These are phyloP conservation scores for Plasmodium ovale DNA, from an alignment of 169 alveolate genomes.

Conservation along the genomic window DNA sequence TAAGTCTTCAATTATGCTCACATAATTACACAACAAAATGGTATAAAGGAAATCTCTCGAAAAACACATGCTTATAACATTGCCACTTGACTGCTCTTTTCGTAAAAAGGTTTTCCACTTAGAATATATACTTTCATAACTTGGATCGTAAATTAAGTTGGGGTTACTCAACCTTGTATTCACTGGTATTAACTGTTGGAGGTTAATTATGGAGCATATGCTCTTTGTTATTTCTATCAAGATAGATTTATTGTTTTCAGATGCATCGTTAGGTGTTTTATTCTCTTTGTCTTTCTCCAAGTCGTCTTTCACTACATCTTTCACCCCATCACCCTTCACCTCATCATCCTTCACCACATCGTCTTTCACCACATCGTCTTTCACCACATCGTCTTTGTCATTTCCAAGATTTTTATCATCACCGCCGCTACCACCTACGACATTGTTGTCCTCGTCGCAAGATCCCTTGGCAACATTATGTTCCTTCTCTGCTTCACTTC, in stretches of 20 bases:
- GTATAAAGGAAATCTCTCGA: constrained; percentile 58
- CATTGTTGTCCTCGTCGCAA: too few relatives aligned
- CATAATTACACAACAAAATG: constrained; percentile 57
- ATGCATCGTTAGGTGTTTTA: not conserved
- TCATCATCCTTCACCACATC: not conserved
- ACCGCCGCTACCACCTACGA: too few relatives aligned
- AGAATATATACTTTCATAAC: constrained; percentile 46
- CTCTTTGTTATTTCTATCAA: constrained; percentile 53
- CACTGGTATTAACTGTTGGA: constrained; percentile 42
- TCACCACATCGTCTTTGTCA: not conserved
- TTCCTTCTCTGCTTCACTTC: not conserved
- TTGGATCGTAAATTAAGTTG: constrained; percentile 41
- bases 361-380: not conserved
- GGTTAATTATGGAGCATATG: constrained; percentile 57
- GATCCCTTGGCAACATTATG: too few relatives aligned
- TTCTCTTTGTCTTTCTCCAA: not conserved
- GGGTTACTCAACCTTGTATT: constrained; percentile 32
- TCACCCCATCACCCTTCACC: not conserved
- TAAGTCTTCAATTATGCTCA: constrained; percentile 58
- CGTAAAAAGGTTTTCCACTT: constrained; percentile 68
- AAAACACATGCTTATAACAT: constrained; percentile 53
- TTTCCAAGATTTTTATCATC: too few relatives aligned
- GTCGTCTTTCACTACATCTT: not conserved
- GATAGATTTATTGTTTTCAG: constrained; percentile 27
- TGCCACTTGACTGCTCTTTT: constrained; percentile 72